These are phyloP conservation scores for Ramaria sp. DNA, from an alignment of 768 basidiomycete species.

Conservation along the genomic window DNA sequence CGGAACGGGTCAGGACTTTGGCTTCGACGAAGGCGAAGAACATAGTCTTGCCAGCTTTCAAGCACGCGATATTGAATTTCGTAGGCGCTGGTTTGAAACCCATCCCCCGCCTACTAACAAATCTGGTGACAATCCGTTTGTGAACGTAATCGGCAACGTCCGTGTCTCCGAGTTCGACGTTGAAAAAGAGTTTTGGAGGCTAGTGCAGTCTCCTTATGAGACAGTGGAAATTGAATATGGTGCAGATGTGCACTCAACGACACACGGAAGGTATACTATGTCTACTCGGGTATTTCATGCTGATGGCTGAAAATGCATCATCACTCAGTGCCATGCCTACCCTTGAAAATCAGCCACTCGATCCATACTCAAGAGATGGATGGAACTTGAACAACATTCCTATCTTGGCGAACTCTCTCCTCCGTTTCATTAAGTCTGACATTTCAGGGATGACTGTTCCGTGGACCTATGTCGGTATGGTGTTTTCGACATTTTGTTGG, in stretches of 20 bases:
- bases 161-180: constrained; percentile 82
- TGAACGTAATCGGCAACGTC: constrained; percentile 45
- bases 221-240: constrained; percentile 98
- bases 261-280: constrained; percentile 76
- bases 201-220: constrained; percentile 81
- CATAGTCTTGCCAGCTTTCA: constrained; percentile 89
- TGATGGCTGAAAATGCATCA: neutral
- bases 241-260: constrained; percentile 97
- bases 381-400: constrained; percentile 99
- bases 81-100: constrained; percentile 75
- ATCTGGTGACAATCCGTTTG: constrained; percentile 34
- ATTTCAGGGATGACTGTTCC: constrained; percentile 99
- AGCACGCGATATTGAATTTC: constrained; percentile 81
- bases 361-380: constrained; percentile 78
- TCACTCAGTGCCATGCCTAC: constrained; percentile 81
- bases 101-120: constrained; percentile 42
- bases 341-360: constrained; percentile 82
- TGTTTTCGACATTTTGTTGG: constrained; percentile 99
- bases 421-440: constrained; percentile 96
- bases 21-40: constrained; percentile 97
- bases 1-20: constrained; percentile 89
- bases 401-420: constrained; percentile 81
- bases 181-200: constrained; percentile 93
- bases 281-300: neutral
- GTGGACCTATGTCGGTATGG: constrained; percentile 99